Conservation (phyloP, 371 early-diverging fungal species). For the Phascolomyces articulosus region DNA sequence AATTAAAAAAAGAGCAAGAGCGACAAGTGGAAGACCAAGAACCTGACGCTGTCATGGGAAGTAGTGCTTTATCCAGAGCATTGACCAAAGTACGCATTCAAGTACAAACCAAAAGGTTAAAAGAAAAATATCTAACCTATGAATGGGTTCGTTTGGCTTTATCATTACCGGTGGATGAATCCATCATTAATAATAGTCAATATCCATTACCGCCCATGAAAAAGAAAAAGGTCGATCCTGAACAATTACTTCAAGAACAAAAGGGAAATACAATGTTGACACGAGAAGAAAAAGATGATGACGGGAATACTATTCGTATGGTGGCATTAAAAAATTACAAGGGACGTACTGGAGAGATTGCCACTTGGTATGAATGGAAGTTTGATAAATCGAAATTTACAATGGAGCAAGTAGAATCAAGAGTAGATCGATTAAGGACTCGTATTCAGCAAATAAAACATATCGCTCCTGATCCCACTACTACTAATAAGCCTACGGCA, state of each 20-base stretch:
- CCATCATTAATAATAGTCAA: slow-evolving; percentile 26
- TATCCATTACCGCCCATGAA: slow-evolving; percentile 3
- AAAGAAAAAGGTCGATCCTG: not conserved
- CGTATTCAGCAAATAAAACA: not conserved
- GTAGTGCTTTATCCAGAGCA: slow-evolving; percentile 33
- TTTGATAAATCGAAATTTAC: slow-evolving; percentile 29
- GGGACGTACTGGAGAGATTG: slow-evolving; percentile 49
- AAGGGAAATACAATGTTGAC: not conserved
- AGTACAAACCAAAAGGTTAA: slow-evolving; percentile 40
- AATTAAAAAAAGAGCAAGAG: slow-evolving; percentile 5
- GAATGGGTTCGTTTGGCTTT: slow-evolving; percentile 56
- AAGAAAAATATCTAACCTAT: slow-evolving; percentile 41
- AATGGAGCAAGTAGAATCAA: slow-evolving; percentile 36
- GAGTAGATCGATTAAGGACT: slow-evolving; percentile 36
- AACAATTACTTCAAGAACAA: not conserved
- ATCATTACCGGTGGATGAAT: slow-evolving; percentile 36
- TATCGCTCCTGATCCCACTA: not conserved
- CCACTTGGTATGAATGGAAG: slow-evolving; percentile 50
- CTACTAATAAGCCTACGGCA: no score
- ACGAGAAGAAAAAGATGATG: not conserved
- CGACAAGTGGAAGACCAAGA: not conserved
- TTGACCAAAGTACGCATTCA: slow-evolving; percentile 43
- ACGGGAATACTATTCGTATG: not conserved
- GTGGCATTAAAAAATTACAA: slow-evolving; percentile 6
- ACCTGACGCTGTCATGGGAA: no score